phyloP scores from a whole-genome alignment of 345 rosid species.

The Eucalyptus erythrocorys region DNA sequence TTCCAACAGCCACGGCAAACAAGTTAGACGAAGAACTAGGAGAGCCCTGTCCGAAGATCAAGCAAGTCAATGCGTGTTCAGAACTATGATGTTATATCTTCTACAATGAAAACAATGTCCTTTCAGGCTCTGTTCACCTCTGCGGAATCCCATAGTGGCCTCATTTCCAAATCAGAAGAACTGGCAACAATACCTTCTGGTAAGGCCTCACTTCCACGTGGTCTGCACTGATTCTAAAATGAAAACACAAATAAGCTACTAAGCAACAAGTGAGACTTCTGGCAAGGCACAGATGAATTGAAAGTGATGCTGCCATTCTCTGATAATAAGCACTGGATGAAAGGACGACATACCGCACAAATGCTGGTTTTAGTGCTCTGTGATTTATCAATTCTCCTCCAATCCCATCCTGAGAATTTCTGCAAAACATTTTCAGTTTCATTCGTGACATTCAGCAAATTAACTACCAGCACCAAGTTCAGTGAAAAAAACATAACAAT shows the following conservation, averaged over 20 bases:
- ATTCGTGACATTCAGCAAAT: not conserved
- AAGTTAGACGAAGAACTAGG: conserved; percentile 14
- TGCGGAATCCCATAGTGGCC: conserved; percentile 47
- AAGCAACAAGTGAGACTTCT: not conserved
- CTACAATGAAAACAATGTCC: not conserved
- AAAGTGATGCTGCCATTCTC: not conserved
- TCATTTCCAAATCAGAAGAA: conserved; percentile 45
- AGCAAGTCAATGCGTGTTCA: not conserved
- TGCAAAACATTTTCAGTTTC: conserved; percentile 7
- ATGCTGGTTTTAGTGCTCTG: not conserved
- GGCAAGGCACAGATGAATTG: not conserved
- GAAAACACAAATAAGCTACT: not conserved
- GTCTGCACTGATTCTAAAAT: conserved; percentile 29
- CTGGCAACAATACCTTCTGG: conserved; percentile 39
- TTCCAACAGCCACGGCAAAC: conserved; percentile 46
- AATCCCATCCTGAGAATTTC: conserved; percentile 22
- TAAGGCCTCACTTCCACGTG: conserved; percentile 39
- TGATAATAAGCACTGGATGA: not conserved
- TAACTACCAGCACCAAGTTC: not conserved
- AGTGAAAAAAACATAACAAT: not conserved
- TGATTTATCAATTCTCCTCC: not conserved
- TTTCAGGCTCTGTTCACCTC: conserved; percentile 12
- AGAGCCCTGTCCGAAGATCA: conserved; percentile 10
- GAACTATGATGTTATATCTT: not conserved
- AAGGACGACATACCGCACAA: conserved; percentile 28